These are phyloP conservation scores for Blastocystis sp. DNA, from an alignment of 352 stramenopile species.

Conservation along the genomic window DNA sequence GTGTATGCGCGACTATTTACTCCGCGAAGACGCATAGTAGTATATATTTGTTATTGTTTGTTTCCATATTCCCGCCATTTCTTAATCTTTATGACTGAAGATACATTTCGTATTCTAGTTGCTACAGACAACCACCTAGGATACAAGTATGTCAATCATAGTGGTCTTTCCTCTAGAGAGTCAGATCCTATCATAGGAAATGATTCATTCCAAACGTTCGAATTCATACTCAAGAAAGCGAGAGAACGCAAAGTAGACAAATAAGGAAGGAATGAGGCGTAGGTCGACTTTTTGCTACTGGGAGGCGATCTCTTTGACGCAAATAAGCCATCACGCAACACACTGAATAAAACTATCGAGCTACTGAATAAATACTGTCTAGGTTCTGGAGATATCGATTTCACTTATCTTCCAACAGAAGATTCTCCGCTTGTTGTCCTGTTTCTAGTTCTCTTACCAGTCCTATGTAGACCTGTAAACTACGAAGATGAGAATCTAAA, in stretches of 20 bases:
- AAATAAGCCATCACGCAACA: constrained; percentile 91
- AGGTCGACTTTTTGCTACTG: constrained; percentile 85
- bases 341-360: constrained; percentile 91
- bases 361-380: constrained; percentile 89
- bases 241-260: constrained; percentile 66
- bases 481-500: constrained; percentile 88
- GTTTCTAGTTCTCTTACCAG: background rate
- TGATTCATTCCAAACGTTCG: constrained; percentile 81
- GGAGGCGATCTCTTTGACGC: constrained; percentile 97
- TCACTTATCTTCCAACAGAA: constrained; percentile 58
- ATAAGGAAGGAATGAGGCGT: constrained; percentile 69
- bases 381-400: constrained; percentile 71
- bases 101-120: constrained; percentile 82
- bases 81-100: background rate
- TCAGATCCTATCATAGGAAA: constrained; percentile 86
- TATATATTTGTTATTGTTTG: constrained; percentile 19
- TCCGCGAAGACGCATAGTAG: background rate
- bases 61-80: constrained; percentile 30
- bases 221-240: constrained; percentile 74
- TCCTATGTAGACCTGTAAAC: constrained; percentile 76
- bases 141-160: constrained; percentile 54
- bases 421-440: constrained; percentile 1
- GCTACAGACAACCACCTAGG: constrained; percentile 96
- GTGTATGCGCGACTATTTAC: constrained; percentile 8
- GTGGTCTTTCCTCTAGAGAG: constrained; percentile 69